Percentiles rank a stretch among this genome's conserved stretches.
phyloP scores from a whole-genome alignment of 768 basidiomycete species.

The Amanita subjunquillea region DNA sequence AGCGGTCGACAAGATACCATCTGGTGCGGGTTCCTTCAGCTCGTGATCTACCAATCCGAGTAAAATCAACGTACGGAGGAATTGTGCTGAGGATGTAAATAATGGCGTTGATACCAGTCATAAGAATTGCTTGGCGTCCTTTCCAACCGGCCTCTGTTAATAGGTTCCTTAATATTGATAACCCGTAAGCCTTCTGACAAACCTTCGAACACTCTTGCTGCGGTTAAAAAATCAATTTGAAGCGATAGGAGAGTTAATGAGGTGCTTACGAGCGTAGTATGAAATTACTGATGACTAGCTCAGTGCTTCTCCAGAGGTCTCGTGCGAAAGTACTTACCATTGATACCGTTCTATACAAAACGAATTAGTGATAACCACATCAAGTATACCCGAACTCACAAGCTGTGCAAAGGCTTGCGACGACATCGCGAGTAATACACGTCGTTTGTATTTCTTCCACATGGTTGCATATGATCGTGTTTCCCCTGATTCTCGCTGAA shows the following conservation, averaged over 20 bases:
- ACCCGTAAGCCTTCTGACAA: constrained; percentile 7
- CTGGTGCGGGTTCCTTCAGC: constrained; percentile 26
- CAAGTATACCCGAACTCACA: constrained; percentile 32
- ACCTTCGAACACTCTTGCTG: constrained; percentile 91
- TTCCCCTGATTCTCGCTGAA: constrained; percentile 65
- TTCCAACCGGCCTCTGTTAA: constrained; percentile 85
- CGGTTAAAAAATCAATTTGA: not conserved
- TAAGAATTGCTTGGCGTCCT: constrained; percentile 85
- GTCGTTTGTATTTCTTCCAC: constrained; percentile 80
- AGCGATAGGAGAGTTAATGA: constrained; percentile 4
- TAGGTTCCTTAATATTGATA: not conserved
- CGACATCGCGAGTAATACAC: constrained; percentile 89
- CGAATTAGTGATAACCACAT: not conserved
- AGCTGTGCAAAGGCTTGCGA: constrained; percentile 94
- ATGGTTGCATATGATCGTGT: constrained; percentile 67
- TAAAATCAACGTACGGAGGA: constrained; percentile 52
- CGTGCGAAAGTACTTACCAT: constrained; percentile 38
- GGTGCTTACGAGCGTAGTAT: constrained; percentile 78
- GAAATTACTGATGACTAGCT: constrained; percentile 60
- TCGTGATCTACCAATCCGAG: not conserved
- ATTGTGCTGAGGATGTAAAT: constrained; percentile 75
- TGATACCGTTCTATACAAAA: constrained; percentile 75
- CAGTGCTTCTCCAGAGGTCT: not conserved
- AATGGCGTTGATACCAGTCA: constrained; percentile 90
- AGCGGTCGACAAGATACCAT: constrained; percentile 90